Evolutionary conservation across 306 rosid species (phyloP).

Genomic region (Glycyrrhiza uralensis): DNA sequence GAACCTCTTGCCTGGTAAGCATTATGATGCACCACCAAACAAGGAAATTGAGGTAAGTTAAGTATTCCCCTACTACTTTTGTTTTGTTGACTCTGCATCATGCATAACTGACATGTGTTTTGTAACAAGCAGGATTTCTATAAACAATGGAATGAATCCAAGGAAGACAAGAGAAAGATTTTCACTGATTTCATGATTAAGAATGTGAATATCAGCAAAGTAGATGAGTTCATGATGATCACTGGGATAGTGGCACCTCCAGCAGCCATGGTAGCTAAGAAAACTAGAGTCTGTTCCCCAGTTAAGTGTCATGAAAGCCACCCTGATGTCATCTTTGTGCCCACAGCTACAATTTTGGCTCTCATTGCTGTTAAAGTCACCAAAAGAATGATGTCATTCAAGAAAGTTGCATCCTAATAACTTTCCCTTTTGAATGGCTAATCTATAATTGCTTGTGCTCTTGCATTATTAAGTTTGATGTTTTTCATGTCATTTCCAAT

Average conservation of each 20-base stretch:
- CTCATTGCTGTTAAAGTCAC: slow-evolving; percentile 46
- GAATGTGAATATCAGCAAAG: slow-evolving; percentile 35
- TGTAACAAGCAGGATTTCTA: slow-evolving; percentile 28
- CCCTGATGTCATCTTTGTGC: slow-evolving; percentile 61
- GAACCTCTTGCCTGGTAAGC: slow-evolving; percentile 65
- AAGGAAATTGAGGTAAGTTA: slow-evolving; percentile 40
- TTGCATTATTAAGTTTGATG: not conserved
- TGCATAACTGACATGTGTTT: not conserved
- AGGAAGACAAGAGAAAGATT: not conserved
- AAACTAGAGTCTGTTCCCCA: slow-evolving; percentile 44
- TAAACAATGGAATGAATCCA: not conserved
- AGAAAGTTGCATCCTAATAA: not conserved
- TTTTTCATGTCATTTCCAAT: not conserved
- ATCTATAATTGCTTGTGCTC: not conserved
- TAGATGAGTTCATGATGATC: slow-evolving; percentile 42
- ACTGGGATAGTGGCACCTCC: slow-evolving; percentile 64
- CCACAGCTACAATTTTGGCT: slow-evolving; percentile 43
- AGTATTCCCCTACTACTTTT: not conserved
- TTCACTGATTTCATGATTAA: slow-evolving; percentile 22
- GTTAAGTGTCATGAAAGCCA: slow-evolving; percentile 39
- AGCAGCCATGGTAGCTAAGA: slow-evolving; percentile 51
- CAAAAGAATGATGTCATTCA: slow-evolving; percentile 40
- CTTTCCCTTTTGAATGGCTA: not conserved
- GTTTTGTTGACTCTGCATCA: not conserved
- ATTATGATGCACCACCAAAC: slow-evolving; percentile 44